phyloP scores from a whole-genome alignment of 2,329 filamentous ascomycete genomes.

The Canariomyces notabilis region DNA sequence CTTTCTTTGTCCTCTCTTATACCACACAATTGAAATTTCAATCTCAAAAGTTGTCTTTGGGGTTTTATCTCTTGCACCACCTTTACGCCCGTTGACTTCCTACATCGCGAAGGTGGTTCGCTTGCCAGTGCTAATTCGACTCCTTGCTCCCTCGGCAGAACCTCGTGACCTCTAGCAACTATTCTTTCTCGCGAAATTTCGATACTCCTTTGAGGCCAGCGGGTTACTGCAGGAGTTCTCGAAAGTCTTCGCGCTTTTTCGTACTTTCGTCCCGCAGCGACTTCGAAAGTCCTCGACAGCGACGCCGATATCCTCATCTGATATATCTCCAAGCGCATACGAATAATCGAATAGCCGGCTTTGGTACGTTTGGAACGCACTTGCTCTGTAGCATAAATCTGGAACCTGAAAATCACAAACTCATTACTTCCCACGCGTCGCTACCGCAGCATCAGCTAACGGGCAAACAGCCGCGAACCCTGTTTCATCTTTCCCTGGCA shows the following conservation, averaged over 20 bases:
- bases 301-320: conserved; percentile 16
- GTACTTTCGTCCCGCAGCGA: conserved; percentile 20
- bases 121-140: conserved; percentile 2
- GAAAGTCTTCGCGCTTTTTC: conserved; percentile 24
- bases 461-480: conserved; percentile 29
- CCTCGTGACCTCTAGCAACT: conserved; percentile 19
- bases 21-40: background rate
- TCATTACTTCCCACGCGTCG: conserved; percentile 32
- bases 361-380: conserved; percentile 14
- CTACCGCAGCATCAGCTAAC: conserved; percentile 29
- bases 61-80: background rate
- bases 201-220: conserved; percentile 32
- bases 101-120: background rate
- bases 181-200: conserved; percentile 25
- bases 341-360: conserved; percentile 15
- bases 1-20: background rate
- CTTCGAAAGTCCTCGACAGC: conserved; percentile 25
- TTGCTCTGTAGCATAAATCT: conserved; percentile 32
- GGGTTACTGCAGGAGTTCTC: conserved; percentile 31
- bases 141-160: conserved; percentile 15
- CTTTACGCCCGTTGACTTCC: background rate
- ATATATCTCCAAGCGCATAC: conserved; percentile 10
- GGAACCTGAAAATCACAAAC: conserved; percentile 34
- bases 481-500: conserved; percentile 35
- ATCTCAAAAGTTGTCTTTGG: background rate